These are phyloP conservation scores for Microcyclospora tardicrescens DNA, from an alignment of 2,329 filamentous ascomycete species.

Conservation along the genomic window DNA sequence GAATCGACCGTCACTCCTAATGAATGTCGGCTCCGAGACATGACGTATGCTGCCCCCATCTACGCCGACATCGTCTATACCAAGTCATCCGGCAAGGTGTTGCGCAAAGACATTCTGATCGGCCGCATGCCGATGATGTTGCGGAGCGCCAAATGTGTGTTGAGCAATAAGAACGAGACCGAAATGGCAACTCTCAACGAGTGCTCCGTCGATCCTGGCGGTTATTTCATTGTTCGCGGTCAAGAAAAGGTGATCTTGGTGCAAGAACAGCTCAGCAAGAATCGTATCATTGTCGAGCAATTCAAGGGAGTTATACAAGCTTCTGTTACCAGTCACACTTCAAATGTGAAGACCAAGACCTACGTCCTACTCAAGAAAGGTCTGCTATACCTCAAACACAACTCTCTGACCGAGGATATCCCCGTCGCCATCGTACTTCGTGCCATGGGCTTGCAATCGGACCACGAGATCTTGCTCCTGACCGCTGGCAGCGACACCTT, in stretches of 20 bases:
- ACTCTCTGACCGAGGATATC: constrained; percentile 84
- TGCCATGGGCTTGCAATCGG: constrained; percentile 83
- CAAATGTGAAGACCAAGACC: constrained; percentile 95
- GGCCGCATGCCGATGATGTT: constrained; percentile 95
- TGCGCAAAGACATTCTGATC: constrained; percentile 62
- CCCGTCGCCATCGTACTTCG: constrained; percentile 89
- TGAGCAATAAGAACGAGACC: constrained; percentile 69
- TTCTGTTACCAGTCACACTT: constrained; percentile 93
- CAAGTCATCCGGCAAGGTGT: constrained; percentile 62
- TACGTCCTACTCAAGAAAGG: constrained; percentile 94
- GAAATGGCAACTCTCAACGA: constrained; percentile 91
- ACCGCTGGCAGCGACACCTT: constrained; percentile 75
- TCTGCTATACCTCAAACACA: constrained; percentile 77
- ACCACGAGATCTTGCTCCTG: constrained; percentile 86
- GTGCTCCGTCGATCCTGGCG: constrained; percentile 88
- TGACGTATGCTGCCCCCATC: constrained; percentile 95
- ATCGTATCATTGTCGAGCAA: constrained; percentile 92
- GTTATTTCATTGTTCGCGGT: constrained; percentile 94
- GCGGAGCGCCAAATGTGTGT: constrained; percentile 82
- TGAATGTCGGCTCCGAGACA: constrained; percentile 89
- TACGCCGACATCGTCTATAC: constrained; percentile 86
- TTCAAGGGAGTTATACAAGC: constrained; percentile 92
- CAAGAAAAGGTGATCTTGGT: constrained; percentile 98
- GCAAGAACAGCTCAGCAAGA: constrained; percentile 98
- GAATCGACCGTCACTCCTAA: constrained; percentile 68